Conservation (phyloP, 2,329 filamentous ascomycete genomes). For the Exophiala phaeomuriformis region DNA sequence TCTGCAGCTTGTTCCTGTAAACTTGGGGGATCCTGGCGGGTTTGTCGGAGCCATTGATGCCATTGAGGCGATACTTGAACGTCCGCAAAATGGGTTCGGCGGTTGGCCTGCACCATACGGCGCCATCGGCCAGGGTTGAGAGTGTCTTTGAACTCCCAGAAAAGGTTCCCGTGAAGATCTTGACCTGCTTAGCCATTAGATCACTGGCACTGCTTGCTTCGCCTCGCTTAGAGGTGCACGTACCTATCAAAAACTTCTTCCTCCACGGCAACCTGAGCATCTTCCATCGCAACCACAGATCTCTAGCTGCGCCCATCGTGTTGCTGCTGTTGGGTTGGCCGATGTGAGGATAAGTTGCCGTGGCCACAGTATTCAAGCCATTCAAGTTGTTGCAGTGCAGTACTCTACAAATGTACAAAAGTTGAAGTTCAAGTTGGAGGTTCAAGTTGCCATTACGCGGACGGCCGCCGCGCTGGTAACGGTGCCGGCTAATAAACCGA, state of each 20-base stretch:
- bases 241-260: constrained; percentile 52
- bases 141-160: constrained; percentile 58
- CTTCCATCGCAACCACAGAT: constrained; percentile 58
- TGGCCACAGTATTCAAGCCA: no score
- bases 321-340: not conserved
- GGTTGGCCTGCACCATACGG: constrained; percentile 52
- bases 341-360: not conserved
- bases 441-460: not conserved
- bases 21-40: constrained; percentile 49
- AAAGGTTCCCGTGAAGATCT: constrained; percentile 58
- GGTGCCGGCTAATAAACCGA: constrained; percentile 1
- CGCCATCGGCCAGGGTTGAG: constrained; percentile 48
- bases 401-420: no score
- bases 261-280: constrained; percentile 56
- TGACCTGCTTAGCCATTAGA: constrained; percentile 39
- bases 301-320: constrained; percentile 37
- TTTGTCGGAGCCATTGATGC: constrained; percentile 62
- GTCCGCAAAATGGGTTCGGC: constrained; percentile 50
- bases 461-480: constrained; percentile 4
- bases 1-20: constrained; percentile 54
- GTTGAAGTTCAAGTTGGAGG: not conserved
- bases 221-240: constrained; percentile 8
- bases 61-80: constrained; percentile 58
- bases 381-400: no score
- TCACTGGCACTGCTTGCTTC: not conserved